phyloP scores from a whole-genome alignment of 805 yeast species.

The Komagataella mondaviorum region DNA sequence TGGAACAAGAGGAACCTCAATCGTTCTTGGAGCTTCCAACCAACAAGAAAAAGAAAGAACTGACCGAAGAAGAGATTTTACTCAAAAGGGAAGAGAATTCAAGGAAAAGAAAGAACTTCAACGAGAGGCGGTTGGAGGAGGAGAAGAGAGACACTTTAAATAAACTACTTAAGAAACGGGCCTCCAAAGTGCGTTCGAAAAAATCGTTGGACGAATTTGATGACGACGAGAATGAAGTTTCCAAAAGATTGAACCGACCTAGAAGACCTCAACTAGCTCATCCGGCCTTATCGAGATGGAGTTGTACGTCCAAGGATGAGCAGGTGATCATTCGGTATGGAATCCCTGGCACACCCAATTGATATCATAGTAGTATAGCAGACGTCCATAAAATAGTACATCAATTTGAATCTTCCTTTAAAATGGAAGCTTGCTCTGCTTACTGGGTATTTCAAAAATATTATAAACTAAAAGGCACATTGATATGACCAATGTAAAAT shows the following conservation, averaged over 20 bases:
- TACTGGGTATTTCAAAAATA: no score
- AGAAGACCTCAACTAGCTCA: slow-evolving; percentile 24
- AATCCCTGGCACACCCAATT: background rate
- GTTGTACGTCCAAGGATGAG: background rate
- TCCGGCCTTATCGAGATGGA: slow-evolving; percentile 22
- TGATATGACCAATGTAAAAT: no score
- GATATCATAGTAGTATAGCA: background rate
- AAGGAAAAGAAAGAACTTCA: slow-evolving; percentile 74
- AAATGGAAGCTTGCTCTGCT: no score
- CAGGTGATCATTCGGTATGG: background rate
- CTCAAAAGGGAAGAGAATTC: slow-evolving; percentile 78
- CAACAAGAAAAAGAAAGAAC: slow-evolving; percentile 34
- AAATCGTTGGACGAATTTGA: slow-evolving; percentile 10
- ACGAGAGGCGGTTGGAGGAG: slow-evolving; percentile 73
- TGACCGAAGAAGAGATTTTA: slow-evolving; percentile 77
- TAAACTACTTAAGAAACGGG: slow-evolving; percentile 72
- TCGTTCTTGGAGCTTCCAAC: slow-evolving; percentile 20
- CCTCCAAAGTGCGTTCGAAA: slow-evolving; percentile 47
- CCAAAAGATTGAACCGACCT: slow-evolving; percentile 5
- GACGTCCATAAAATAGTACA: background rate
- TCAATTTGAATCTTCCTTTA: no score
- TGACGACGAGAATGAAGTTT: slow-evolving; percentile 4
- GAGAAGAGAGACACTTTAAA: slow-evolving; percentile 89
- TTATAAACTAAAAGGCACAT: no score
- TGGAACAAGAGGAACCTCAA: slow-evolving; percentile 16